A percentile compares a stretch with the other conserved stretches of the same genome.
Conservation (phyloP, 495 filamentous ascomycete genomes). For the Annulohypoxylon stygium region DNA sequence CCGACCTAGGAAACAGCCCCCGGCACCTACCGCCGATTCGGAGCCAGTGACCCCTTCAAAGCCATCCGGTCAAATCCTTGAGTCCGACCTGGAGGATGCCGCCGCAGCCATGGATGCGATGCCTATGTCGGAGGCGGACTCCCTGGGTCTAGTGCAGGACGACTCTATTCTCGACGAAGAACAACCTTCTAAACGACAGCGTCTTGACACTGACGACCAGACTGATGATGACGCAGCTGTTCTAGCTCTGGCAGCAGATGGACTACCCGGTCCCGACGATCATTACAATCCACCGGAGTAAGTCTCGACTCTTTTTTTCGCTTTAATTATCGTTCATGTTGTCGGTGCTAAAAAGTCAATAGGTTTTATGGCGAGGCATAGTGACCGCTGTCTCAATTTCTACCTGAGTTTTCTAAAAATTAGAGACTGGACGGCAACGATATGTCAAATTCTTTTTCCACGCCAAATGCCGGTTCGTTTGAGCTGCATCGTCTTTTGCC, state of each 20-base stretch:
- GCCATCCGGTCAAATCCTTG: conserved; percentile 16
- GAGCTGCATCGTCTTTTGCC: conserved; percentile 25
- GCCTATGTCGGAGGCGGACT: conserved; percentile 34
- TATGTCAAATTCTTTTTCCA: neutral
- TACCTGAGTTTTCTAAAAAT: neutral
- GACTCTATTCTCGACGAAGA: conserved; percentile 48
- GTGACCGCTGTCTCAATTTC: neutral
- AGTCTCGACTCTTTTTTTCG: conserved; percentile 28
- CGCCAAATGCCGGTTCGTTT: conserved; percentile 20
- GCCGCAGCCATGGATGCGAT: conserved; percentile 24
- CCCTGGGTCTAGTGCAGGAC: conserved; percentile 42
- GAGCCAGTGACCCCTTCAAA: conserved; percentile 25
- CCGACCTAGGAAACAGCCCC: conserved; percentile 57
- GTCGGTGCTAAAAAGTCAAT: conserved; percentile 16
- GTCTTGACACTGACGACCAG: conserved; percentile 52
- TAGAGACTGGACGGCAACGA: conserved; percentile 5
- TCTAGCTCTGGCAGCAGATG: conserved; percentile 56
- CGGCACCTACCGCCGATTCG: conserved; percentile 16
- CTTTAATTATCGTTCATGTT: conserved; percentile 14
- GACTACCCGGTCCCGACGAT: conserved; percentile 50
- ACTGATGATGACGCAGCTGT: conserved; percentile 57
- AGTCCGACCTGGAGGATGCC: conserved; percentile 30
- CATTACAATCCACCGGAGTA: conserved; percentile 55
- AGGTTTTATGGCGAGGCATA: conserved; percentile 57
- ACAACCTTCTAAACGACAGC: conserved; percentile 55